These are phyloP conservation scores for Loxodes magnus DNA, from an alignment of 73 alveolate species.

Conservation along the genomic window DNA sequence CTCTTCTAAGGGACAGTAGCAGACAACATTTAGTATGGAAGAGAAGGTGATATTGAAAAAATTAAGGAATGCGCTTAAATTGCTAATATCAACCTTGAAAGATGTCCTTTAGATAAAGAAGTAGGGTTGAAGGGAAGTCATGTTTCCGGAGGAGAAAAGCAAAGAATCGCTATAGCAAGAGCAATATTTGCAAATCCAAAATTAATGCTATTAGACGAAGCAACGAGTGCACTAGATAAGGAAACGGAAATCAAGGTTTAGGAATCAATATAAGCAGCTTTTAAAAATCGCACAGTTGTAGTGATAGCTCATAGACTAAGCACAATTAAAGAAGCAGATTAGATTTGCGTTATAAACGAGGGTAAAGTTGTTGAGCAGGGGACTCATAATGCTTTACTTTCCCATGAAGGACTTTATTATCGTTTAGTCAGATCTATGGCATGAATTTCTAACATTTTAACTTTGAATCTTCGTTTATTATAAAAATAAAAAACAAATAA, in stretches of 20 bases:
- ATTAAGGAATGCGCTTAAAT: slow-evolving; percentile 41
- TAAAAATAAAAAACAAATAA: too few species aligned
- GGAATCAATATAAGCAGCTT: slow-evolving; percentile 28
- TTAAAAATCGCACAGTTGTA: slow-evolving; percentile 36
- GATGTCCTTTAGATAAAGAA: slow-evolving; percentile 14
- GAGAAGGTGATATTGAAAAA: slow-evolving; percentile 39
- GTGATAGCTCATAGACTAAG: slow-evolving; percentile 70
- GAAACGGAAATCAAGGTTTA: slow-evolving; percentile 34
- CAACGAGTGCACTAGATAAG: slow-evolving; percentile 44
- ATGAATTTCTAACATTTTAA: too few species aligned
- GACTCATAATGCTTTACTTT: slow-evolving; percentile 28
- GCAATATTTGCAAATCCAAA: slow-evolving; percentile 49
- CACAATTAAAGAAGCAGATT: slow-evolving; percentile 54
- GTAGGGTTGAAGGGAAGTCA: slow-evolving; percentile 53
- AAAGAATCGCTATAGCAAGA: slow-evolving; percentile 57
- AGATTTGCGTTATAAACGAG: slow-evolving; percentile 44
- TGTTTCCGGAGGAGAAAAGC: slow-evolving; percentile 57
- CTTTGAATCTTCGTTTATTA: too few species aligned
- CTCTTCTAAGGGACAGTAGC: slow-evolving; percentile 63
- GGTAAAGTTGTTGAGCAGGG: slow-evolving; percentile 67
- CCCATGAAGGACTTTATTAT: not conserved
- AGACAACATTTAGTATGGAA: slow-evolving; percentile 74
- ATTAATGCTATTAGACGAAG: slow-evolving; percentile 39
- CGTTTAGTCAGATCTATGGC: not conserved
- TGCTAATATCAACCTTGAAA: slow-evolving; percentile 40